Percentiles rank a stretch among this genome's conserved stretches.
phyloP scores from a whole-genome alignment of 257 asterid genomes.

The Agastache rugosa region DNA sequence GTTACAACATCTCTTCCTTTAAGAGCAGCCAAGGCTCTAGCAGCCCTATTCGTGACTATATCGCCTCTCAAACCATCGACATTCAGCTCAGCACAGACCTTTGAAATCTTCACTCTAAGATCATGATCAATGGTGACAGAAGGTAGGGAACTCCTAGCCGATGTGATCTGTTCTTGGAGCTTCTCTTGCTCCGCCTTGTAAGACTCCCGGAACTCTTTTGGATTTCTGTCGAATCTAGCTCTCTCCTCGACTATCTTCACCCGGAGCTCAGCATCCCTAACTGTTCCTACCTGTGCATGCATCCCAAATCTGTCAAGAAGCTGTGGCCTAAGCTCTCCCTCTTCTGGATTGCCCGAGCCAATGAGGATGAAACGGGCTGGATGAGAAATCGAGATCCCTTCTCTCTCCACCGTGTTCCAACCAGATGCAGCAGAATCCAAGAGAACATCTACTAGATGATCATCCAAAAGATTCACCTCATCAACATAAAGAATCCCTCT shows the following conservation, averaged over 20 bases:
- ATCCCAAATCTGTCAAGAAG: conserved; percentile 96
- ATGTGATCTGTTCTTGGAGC: conserved; percentile 68
- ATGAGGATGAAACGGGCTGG: conserved; percentile 93
- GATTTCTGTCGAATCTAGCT: conserved; percentile 76
- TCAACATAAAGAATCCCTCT: conserved; percentile 90
- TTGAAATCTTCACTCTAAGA: conserved; percentile 79
- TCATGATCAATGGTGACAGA: conserved; percentile 74
- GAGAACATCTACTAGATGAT: conserved; percentile 88
- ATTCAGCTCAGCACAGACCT: conserved; percentile 84
- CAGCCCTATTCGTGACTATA: conserved; percentile 87
- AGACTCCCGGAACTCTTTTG: conserved; percentile 71
- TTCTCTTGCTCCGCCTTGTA: conserved; percentile 79
- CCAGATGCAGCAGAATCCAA: conserved; percentile 94
- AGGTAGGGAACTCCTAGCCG: conserved; percentile 65
- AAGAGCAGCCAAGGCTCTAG: conserved; percentile 86
- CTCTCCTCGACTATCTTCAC: conserved; percentile 96
- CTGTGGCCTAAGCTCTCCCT: conserved; percentile 95
- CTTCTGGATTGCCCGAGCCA: conserved; percentile 94
- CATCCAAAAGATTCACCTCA: conserved; percentile 92
- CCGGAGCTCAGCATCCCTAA: conserved; percentile 86
- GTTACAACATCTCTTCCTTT: conserved; percentile 83
- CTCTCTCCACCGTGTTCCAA: conserved; percentile 96
- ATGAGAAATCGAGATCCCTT: conserved; percentile 92
- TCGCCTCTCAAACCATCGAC: conserved; percentile 95
- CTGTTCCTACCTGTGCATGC: conserved; percentile 96